Base-by-base conservation (phyloP, 2,329 filamentous ascomycete genomes). In the Exophiala sp. region DNA sequence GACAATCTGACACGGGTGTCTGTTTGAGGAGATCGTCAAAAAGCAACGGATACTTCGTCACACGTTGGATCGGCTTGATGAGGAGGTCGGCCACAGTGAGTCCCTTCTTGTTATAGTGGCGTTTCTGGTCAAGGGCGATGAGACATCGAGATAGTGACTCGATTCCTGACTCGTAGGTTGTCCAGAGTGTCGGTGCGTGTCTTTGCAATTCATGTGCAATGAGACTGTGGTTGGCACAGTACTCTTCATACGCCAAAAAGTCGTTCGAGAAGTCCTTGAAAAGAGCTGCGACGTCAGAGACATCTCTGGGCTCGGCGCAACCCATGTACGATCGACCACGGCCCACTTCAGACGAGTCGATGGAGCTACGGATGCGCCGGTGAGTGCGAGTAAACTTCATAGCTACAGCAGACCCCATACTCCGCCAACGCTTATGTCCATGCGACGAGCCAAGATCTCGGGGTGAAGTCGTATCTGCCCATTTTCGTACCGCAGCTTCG, bases 61-160 rank as follows among this genome's bases (percentile, higher is more conserved):
- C 82, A 51, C 92, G 82, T 71, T 99, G 92, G 16, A 96, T 91
- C 0, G 92, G 94, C 89, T 97, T 97, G 62, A 96, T 91, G 51
- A 97, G 78, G 4, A 97, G 78, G 71, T 97, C 94, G 45, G 85
- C 83, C 60, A 96, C 82, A 1, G 88, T 91, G 60, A 95, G 74
- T 2, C 89, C 87, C 66, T 90, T 95, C 64, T 82, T 89, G 29
- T 80, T 78, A 51, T 83, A 79, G 12, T 82, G 78, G 32, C 79
- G 76, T 48, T 82, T 79, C 54, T 78, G 82, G 54, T 86, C 85
- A n/a, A 82, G 77, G 0, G 91, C 86, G 12, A 83, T 81, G 20
- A 95, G 71, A 1, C 88, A 86, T 48, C 86, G 86, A 5, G 89
- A 89, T 35, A 97, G 72, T 10, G 87, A 83, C 69, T 97, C 92